Evolutionary conservation across 1,284 basidiomycete species (phyloP).

Genomic region (Ustilago vetiveriae): DNA sequence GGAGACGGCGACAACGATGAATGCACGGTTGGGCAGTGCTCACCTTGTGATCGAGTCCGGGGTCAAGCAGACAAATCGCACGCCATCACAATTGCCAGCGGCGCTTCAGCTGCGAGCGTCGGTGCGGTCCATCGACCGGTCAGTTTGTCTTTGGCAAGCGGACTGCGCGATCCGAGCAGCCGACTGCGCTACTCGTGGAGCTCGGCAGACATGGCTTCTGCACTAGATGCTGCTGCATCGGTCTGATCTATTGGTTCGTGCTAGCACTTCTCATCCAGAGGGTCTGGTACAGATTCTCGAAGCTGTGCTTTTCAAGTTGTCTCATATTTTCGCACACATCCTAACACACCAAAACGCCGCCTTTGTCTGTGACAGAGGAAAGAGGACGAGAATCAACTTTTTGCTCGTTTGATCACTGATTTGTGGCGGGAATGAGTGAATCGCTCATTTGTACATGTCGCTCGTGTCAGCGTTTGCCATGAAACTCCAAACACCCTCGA

Average conservation of each 20-base stretch:
- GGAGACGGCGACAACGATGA: not conserved
- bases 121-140: not conserved
- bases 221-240: constrained; percentile 3
- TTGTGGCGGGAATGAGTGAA: too few species aligned
- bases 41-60: constrained; percentile 3
- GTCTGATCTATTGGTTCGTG: too few species aligned
- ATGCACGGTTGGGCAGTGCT: constrained; percentile 4
- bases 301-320: too few species aligned
- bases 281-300: too few species aligned
- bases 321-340: too few species aligned
- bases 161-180: constrained; percentile 28
- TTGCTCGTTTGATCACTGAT: too few species aligned
- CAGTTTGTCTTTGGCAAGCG: constrained; percentile 2
- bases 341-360: too few species aligned
- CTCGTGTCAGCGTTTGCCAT: constrained; percentile 59
- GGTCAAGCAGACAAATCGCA: too few species aligned
- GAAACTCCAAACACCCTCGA: constrained; percentile 60
- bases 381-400: too few species aligned
- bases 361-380: too few species aligned
- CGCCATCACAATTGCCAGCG: too few species aligned
- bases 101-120: not conserved
- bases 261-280: too few species aligned
- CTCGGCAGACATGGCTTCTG: constrained; percentile 9
- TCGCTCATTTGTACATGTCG: constrained; percentile 52
- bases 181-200: constrained; percentile 29